phyloP scores from a whole-genome alignment of 2,329 filamentous ascomycete genomes.

The Akanthomyces muscarius region DNA sequence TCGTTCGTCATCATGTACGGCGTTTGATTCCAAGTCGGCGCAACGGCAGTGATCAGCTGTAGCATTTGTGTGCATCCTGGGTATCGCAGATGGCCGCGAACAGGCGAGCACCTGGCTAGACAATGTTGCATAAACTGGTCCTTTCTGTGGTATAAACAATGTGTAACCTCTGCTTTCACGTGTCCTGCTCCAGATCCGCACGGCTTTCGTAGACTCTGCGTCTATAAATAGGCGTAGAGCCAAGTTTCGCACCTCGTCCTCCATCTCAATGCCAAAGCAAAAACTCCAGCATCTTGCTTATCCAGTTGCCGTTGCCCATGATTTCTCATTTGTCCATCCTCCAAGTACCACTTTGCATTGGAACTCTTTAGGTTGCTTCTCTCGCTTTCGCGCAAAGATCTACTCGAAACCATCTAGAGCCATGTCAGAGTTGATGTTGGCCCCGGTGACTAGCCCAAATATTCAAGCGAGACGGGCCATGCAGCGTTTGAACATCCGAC shows the following conservation, averaged over 20 bases:
- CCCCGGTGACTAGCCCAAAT: neutral
- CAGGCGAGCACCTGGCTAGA: neutral
- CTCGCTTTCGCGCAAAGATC: neutral
- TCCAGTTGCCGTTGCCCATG: neutral
- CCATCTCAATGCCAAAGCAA: neutral
- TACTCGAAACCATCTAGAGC: neutral
- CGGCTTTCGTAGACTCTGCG: neutral
- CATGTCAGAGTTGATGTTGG: neutral
- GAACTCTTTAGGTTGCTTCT: neutral
- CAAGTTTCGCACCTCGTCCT: neutral
- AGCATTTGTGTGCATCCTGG: neutral
- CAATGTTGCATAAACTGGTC: neutral
- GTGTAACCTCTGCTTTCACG: neutral
- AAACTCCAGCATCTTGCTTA: neutral
- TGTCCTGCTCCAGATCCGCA: neutral
- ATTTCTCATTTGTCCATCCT: neutral
- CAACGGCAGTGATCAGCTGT: neutral
- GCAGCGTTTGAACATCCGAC: neutral
- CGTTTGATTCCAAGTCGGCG: neutral
- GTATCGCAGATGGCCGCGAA: neutral
- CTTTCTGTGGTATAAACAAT: neutral
- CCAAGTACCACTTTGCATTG: too few species aligned
- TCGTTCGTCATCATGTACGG: neutral
- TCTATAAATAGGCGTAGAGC: neutral
- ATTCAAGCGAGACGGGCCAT: neutral